Base-by-base conservation (phyloP, 257 asterid genomes). In the Lavandula angustifolia region DNA sequence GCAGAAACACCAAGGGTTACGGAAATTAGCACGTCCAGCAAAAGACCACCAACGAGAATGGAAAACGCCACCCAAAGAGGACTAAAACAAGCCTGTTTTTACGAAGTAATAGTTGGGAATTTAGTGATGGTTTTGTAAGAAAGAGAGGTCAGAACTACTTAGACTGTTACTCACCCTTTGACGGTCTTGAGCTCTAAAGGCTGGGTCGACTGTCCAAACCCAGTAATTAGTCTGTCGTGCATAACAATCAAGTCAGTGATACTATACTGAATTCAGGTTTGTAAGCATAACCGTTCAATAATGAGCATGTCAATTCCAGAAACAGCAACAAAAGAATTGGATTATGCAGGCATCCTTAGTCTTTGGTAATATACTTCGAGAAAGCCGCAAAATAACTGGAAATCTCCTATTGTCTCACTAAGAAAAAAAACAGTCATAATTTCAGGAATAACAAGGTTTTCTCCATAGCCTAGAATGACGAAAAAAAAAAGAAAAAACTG, bases 61-160 rank as follows among this genome's bases (percentile, higher is more conserved):
- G 82, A 85, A 70, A 87, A 83, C 29, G 96, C 96, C 58, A 87
- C 82, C 95, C 96, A 85, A 64, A 87, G 89, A 49, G 89, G 91
- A 73, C 81, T 80, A 50, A 81, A 77, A 62, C 91, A 85, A 10
- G 85, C 79, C 92, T 87, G 89, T 37, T 48, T n/a, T n/a, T n/a
- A 67, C 53, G 46, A 35, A 76, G 64, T 11, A 34, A 7, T 2
- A 27, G 11, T 38, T 16, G 60, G 64, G 74, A 53, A 43, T 58
- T 66, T 22, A 67, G 74, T 40, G 48, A 38, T 47, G 33, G 12
- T 51, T 50, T 54, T 65, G 13, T 11, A 22, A 55, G 35, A 38
- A 50, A 38, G 46, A 37, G 51, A n/a, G 46, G 69, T 37, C 33
- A 49, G 32, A 75, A 40, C 47, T 63, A 60, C 69, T 60, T 5